Evolutionary conservation across 2,329 filamentous ascomycete species (phyloP).

Genomic region (Pestalotiopsis sp.): DNA sequence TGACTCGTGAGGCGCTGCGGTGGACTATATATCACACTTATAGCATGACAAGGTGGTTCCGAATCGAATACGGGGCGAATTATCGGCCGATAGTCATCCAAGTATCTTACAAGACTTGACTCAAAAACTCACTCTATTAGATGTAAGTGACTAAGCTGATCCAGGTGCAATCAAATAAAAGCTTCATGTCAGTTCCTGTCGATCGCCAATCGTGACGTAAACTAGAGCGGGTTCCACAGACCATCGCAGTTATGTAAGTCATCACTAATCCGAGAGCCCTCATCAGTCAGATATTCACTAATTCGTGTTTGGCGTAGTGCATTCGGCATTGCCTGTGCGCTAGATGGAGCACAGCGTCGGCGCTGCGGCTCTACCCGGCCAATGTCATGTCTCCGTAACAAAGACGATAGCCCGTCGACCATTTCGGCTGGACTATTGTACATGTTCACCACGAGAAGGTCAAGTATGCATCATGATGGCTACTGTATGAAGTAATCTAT

Average conservation of each 20-base stretch:
- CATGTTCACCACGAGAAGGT: not conserved
- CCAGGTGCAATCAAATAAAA: not conserved
- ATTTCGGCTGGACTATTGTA: not conserved
- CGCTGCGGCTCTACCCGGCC: not conserved
- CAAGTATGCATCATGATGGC: not conserved
- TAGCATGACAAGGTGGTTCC: not conserved
- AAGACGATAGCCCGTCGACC: not conserved
- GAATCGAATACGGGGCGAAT: not conserved
- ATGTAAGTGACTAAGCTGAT: not conserved
- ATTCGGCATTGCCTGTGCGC: not conserved
- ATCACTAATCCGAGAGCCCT: constrained; percentile 15
- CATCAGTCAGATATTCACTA: not conserved
- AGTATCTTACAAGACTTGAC: not conserved
- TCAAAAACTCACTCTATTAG: not conserved
- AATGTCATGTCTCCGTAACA: not conserved
- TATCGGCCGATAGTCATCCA: not conserved
- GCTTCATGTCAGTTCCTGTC: not conserved
- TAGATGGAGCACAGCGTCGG: not conserved
- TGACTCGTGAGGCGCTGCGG: not conserved
- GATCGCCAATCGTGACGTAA: constrained; percentile 18
- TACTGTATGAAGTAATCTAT: constrained; percentile 15
- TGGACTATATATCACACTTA: not conserved
- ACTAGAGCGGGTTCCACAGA: not conserved
- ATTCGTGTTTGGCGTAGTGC: not conserved
- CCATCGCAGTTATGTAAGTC: constrained; percentile 16